Conservation (phyloP, 305 asterid genomes). For the Fraxinus paxiana region DNA sequence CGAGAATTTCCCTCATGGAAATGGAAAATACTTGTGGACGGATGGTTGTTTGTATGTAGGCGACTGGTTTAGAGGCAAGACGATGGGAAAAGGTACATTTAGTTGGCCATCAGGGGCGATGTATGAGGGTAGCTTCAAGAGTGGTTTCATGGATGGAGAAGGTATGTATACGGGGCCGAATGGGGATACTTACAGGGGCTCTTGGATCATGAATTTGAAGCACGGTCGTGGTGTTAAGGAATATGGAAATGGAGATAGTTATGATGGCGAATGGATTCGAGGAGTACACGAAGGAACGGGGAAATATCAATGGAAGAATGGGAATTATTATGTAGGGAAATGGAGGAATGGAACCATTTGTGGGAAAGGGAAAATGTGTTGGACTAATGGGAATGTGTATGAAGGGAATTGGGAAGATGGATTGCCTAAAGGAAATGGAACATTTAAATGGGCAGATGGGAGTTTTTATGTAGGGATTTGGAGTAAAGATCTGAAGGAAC, state of each 20-base stretch:
- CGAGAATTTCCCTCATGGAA: constrained; percentile 67
- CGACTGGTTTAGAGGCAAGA: constrained; percentile 61
- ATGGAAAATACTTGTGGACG: constrained; percentile 85
- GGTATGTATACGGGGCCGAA: constrained; percentile 54
- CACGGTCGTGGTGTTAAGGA: constrained; percentile 58
- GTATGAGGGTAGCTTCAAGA: constrained; percentile 75
- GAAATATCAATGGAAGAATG: constrained; percentile 60
- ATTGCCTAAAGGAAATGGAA: constrained; percentile 61
- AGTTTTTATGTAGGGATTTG: constrained; percentile 64
- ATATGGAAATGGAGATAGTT: constrained; percentile 49
- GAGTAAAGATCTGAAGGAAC: constrained; percentile 54
- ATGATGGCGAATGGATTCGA: constrained; percentile 67
- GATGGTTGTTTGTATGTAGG: constrained; percentile 81
- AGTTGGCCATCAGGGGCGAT: constrained; percentile 69
- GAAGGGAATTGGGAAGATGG: constrained; percentile 73
- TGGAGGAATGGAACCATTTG: constrained; percentile 53
- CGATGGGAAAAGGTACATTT: constrained; percentile 55
- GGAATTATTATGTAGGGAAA: constrained; percentile 52
- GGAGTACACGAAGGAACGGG: constrained; percentile 60
- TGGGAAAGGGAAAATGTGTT: constrained; percentile 53
- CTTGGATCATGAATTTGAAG: constrained; percentile 63
- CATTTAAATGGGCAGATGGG: constrained; percentile 56
- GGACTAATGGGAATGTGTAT: constrained; percentile 49
- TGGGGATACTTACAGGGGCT: constrained; percentile 53
- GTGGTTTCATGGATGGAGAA: constrained; percentile 78